Evolutionary conservation across 2,329 filamentous ascomycete genomes (phyloP).

Genomic region (Aspergillus eucalypticola): DNA sequence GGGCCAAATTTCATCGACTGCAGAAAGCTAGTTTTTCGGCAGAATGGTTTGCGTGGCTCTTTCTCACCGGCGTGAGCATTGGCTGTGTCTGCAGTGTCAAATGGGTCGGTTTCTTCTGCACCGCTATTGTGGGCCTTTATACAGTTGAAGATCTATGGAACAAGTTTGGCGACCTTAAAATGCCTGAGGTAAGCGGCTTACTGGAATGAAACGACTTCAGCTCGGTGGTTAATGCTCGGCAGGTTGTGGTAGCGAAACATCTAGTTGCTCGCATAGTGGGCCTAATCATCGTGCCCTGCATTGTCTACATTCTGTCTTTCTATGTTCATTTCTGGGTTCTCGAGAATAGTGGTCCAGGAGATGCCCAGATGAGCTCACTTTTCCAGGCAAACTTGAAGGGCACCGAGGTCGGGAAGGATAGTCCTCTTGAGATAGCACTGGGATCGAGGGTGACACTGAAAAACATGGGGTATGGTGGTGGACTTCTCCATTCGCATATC

Average conservation of each 20-base stretch:
- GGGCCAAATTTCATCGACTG: slow-evolving; percentile 92
- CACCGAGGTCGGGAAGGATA: slow-evolving; percentile 91
- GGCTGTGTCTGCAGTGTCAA: slow-evolving; percentile 98
- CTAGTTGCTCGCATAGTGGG: slow-evolving; percentile 77
- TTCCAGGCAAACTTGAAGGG: slow-evolving; percentile 97
- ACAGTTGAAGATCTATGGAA: slow-evolving; percentile 96
- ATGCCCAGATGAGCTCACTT: slow-evolving; percentile 99
- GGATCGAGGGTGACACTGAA: slow-evolving; percentile 92
- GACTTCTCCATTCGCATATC: slow-evolving; percentile 91
- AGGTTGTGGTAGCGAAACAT: slow-evolving; percentile 71
- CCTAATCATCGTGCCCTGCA: slow-evolving; percentile 81
- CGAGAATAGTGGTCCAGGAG: slow-evolving; percentile 89
- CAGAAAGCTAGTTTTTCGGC: slow-evolving; percentile 81
- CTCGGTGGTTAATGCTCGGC: slow-evolving; percentile 33
- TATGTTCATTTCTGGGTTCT: slow-evolving; percentile 92
- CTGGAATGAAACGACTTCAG: background rate
- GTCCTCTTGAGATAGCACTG: slow-evolving; percentile 84
- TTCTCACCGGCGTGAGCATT: slow-evolving; percentile 91
- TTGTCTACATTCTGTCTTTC: slow-evolving; percentile 95
- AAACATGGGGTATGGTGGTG: slow-evolving; percentile 99
- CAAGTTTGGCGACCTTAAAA: slow-evolving; percentile 92
- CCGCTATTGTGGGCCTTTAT: slow-evolving; percentile 90
- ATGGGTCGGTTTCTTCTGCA: slow-evolving; percentile 95
- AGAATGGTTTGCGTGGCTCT: slow-evolving; percentile 94
- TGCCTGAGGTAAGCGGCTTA: slow-evolving; percentile 69